These are phyloP conservation scores for Vitis hybrid DNA, from an alignment of 177 flowering plant genomes.

Conservation along the genomic window DNA sequence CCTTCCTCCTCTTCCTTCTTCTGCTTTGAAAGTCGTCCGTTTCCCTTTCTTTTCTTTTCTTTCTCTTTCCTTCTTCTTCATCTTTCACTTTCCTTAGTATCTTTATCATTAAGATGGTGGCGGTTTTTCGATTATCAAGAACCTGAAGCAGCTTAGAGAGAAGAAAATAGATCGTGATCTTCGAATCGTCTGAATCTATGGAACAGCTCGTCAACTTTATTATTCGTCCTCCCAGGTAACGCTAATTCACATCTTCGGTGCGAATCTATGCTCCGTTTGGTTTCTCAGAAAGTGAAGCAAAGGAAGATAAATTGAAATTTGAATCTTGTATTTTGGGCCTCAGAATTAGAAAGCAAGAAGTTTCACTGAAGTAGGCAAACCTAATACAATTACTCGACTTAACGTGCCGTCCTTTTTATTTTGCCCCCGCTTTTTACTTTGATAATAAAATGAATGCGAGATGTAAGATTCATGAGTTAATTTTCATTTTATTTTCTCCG, in stretches of 20 bases:
- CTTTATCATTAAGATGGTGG: no score
- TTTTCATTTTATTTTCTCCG: no score
- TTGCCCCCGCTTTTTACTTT: no score
- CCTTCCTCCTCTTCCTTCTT: constrained; percentile 3
- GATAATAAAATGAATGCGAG: no score
- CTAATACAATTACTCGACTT: no score
- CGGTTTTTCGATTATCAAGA: background rate
- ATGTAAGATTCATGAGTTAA: no score
- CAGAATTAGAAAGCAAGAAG: background rate
- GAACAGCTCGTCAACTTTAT: constrained; percentile 95
- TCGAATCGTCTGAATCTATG: constrained; percentile 40
- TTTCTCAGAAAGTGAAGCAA: constrained; percentile 1
- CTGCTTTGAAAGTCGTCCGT: no score
- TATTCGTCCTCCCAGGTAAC: constrained; percentile 93
- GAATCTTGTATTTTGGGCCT: background rate
- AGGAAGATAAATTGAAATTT: background rate
- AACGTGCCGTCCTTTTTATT: no score
- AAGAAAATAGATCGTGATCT: constrained; percentile 1
- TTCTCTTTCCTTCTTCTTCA: background rate
- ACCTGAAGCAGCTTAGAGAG: background rate
- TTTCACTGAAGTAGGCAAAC: background rate
- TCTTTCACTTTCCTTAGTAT: background rate
- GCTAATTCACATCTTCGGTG: background rate
- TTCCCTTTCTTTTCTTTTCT: no score
- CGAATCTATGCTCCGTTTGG: constrained; percentile 2